phyloP scores from a whole-genome alignment of 1,284 basidiomycete genomes.

The Naganishia cerealis region DNA sequence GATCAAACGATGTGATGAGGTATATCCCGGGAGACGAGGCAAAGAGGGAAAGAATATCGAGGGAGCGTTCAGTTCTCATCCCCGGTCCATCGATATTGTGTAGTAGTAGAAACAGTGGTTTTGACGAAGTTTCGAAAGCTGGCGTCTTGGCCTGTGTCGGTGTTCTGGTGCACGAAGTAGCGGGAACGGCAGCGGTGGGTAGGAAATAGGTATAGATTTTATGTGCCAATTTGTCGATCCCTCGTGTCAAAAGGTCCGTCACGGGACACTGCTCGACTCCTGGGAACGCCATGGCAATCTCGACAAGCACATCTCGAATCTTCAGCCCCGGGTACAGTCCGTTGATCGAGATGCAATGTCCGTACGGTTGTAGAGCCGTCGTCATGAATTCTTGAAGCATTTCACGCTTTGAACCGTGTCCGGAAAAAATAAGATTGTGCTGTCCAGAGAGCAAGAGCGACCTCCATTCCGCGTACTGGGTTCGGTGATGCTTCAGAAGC shows the following conservation, averaged over 20 bases:
- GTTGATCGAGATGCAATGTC: constrained; percentile 76
- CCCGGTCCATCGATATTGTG: constrained; percentile 81
- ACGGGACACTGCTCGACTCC: constrained; percentile 36
- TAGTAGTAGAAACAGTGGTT: constrained; percentile 70
- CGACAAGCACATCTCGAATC: constrained; percentile 68
- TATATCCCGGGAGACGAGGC: constrained; percentile 72
- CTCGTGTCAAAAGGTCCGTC: constrained; percentile 36
- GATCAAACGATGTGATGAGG: constrained; percentile 78
- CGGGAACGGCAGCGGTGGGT: constrained; percentile 39
- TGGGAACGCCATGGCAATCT: constrained; percentile 59
- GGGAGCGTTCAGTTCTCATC: constrained; percentile 62
- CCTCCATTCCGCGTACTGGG: constrained; percentile 65
- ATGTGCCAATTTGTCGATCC: constrained; percentile 64
- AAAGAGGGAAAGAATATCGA: constrained; percentile 66
- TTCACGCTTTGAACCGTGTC: constrained; percentile 77
- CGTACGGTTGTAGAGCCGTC: constrained; percentile 60
- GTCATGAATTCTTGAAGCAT: constrained; percentile 72
- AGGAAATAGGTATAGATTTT: constrained; percentile 66
- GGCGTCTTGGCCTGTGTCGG: constrained; percentile 6
- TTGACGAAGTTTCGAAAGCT: constrained; percentile 54
- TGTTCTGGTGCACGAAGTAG: constrained; percentile 41
- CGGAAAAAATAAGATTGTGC: constrained; percentile 82
- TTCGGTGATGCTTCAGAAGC: constrained; percentile 45
- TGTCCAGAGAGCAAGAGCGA: constrained; percentile 69
- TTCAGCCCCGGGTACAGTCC: constrained; percentile 71